Evolutionary conservation across 805 yeast species (phyloP).

Genomic region (Candida koratica): DNA sequence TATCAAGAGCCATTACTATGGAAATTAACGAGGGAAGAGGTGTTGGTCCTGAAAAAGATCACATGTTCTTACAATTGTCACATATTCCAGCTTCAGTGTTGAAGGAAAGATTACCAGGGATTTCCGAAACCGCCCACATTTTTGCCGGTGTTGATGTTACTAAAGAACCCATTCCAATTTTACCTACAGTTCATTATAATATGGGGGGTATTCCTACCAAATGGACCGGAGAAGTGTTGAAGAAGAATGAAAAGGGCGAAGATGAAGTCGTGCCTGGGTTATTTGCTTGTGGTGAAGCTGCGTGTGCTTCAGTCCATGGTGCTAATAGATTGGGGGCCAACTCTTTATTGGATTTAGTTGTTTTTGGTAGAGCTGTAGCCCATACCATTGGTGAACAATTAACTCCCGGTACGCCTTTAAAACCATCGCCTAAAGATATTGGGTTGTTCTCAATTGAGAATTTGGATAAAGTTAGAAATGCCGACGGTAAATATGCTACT

Average conservation of each 20-base stretch:
- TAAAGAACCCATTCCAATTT: conserved; percentile 96
- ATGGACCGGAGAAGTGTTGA: conserved; percentile 93
- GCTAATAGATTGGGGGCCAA: conserved; percentile 99
- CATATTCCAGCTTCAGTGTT: conserved; percentile 90
- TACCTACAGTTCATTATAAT: conserved; percentile 98
- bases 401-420: conserved; percentile 85
- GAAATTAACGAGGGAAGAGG: conserved; percentile 99
- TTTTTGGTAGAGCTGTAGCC: conserved; percentile 97
- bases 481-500: conserved; percentile 76
- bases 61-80: conserved; percentile 88
- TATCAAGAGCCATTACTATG: conserved; percentile 96
- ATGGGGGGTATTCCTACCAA: conserved; percentile 99
- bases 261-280: conserved; percentile 91
- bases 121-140: conserved; percentile 96
- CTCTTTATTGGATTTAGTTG: conserved; percentile 93
- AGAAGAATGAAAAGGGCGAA: conserved; percentile 78
- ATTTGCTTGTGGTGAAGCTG: conserved; percentile 97
- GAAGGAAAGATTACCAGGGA: conserved; percentile 97
- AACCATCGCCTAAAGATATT: conserved; percentile 75
- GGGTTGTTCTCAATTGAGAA: conserved; percentile 89
- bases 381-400: conserved; percentile 82
- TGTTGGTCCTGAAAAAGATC: conserved; percentile 95
- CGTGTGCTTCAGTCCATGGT: conserved; percentile 98
- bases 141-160: conserved; percentile 99
- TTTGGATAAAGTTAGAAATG: conserved; percentile 83